phyloP scores from a whole-genome alignment of 768 basidiomycete genomes.

The Kwoniella dendrophila region DNA sequence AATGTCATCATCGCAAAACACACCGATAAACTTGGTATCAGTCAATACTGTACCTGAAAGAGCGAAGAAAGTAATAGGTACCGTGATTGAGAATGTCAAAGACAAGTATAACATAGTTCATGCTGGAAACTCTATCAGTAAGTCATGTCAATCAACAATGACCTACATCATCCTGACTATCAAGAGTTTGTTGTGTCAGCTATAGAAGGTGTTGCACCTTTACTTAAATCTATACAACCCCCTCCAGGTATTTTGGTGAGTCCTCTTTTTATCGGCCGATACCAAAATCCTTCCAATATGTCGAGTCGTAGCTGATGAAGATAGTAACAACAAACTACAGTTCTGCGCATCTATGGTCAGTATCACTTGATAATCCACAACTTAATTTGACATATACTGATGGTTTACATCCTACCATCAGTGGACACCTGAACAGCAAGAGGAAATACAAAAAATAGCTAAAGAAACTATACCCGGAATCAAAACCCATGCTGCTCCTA shows the following conservation, averaged over 20 bases:
- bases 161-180: neutral
- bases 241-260: slow-evolving; percentile 46
- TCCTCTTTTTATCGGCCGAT: neutral
- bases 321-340: slow-evolving; percentile 1
- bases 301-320: neutral
- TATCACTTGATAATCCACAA: neutral
- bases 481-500: slow-evolving; percentile 48
- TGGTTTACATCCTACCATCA: neutral
- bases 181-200: too few species aligned
- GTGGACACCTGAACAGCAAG: slow-evolving; percentile 54
- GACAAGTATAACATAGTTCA: slow-evolving; percentile 47
- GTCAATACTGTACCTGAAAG: slow-evolving; percentile 54
- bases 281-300: too few species aligned
- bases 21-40: slow-evolving; percentile 45
- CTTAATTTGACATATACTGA: neutral
- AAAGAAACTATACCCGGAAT: slow-evolving; percentile 46
- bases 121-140: slow-evolving; percentile 46
- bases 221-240: slow-evolving; percentile 41
- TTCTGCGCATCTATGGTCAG: slow-evolving; percentile 49
- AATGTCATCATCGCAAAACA: slow-evolving; percentile 16
- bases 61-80: slow-evolving; percentile 47
- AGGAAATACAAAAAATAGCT: slow-evolving; percentile 46
- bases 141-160: too few species aligned
- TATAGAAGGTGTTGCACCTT: slow-evolving; percentile 49
- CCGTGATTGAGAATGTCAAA: slow-evolving; percentile 47